A percentile compares a stretch with the other conserved stretches of the same genome.
These are phyloP conservation scores for Fraxinus baroniana DNA, from an alignment of 305 asterid species.

Conservation along the genomic window DNA sequence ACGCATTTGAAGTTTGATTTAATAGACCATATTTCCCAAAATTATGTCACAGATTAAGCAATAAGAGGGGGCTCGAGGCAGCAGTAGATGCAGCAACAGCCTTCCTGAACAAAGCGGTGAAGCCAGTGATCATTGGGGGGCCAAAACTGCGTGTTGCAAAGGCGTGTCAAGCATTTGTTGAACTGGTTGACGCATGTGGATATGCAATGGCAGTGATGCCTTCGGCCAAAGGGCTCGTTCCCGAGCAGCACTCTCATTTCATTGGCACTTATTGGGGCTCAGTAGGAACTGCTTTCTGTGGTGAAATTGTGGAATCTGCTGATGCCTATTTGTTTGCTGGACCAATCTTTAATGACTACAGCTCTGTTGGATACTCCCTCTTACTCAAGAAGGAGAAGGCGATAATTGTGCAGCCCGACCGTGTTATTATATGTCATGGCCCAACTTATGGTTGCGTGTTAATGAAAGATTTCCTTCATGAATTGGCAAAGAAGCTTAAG, in stretches of 20 bases:
- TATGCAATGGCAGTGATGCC: background rate
- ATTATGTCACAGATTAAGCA: constrained; percentile 42
- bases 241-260: background rate
- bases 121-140: background rate
- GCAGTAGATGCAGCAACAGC: constrained; percentile 37
- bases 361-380: background rate
- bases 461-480: background rate
- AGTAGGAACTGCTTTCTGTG: background rate
- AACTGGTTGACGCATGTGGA: background rate
- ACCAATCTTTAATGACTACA: background rate
- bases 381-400: background rate
- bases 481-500: background rate
- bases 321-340: background rate
- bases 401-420: background rate
- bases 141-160: background rate
- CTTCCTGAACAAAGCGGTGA: constrained; percentile 1
- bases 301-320: background rate
- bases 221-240: background rate
- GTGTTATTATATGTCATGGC: background rate
- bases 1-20: background rate
- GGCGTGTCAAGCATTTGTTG: background rate
- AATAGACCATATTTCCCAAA: background rate
- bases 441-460: background rate
- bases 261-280: background rate
- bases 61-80: constrained; percentile 56